A percentile compares a stretch with the other conserved stretches of the same genome.
These are phyloP conservation scores for Irpex lacteus DNA, from an alignment of 1,284 basidiomycete genomes.

Conservation along the genomic window DNA sequence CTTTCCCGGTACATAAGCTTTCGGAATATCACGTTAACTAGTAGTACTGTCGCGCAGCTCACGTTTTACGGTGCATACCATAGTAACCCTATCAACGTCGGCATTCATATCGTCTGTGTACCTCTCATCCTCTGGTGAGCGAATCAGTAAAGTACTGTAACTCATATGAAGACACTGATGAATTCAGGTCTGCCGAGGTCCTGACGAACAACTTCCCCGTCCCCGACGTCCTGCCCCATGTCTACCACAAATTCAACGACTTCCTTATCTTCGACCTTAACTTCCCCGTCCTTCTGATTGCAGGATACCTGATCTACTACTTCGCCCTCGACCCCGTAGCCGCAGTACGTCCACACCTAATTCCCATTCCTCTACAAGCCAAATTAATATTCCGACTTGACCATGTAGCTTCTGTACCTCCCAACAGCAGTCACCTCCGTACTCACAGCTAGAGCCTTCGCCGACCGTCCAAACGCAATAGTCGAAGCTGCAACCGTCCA, in stretches of 20 bases:
- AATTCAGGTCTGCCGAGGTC: conserved; percentile 61
- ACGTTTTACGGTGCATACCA: conserved; percentile 91
- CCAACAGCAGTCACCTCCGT: neutral
- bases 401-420: neutral
- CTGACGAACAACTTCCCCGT: conserved; percentile 49
- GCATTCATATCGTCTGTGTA: conserved; percentile 81
- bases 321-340: conserved; percentile 73
- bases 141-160: conserved; percentile 24
- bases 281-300: conserved; percentile 53
- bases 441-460: conserved; percentile 28
- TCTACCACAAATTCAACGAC: conserved; percentile 54
- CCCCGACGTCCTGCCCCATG: conserved; percentile 53
- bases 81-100: conserved; percentile 73
- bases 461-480: conserved; percentile 44
- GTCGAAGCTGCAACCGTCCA: conserved; percentile 52
- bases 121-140: conserved; percentile 76
- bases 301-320: conserved; percentile 71
- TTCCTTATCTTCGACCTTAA: conserved; percentile 72
- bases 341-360: conserved; percentile 54
- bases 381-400: neutral
- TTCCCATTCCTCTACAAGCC: too few species aligned
- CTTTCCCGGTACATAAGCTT: neutral
- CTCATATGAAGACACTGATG: too few species aligned
- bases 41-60: conserved; percentile 44
- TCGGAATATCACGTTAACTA: neutral